Percentiles rank a stretch among this genome's conserved stretches.
Evolutionary conservation across 2,329 filamentous ascomycete species (phyloP).

Genomic region (Beauveria australis): DNA sequence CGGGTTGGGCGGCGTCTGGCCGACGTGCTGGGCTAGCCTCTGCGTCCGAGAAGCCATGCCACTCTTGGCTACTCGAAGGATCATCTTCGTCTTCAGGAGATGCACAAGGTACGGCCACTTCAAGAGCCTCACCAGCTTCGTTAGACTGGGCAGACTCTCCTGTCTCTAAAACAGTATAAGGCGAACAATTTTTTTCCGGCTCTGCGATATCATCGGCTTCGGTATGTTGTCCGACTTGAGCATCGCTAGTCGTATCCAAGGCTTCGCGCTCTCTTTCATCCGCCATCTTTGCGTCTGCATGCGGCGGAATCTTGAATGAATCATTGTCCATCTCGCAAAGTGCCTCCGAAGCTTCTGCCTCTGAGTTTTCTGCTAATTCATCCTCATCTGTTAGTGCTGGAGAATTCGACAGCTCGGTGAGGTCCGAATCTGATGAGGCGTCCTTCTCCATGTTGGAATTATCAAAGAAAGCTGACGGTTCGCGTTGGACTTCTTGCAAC

Average conservation of each 20-base stretch:
- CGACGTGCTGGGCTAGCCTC: too few species aligned
- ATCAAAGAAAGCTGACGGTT: not conserved
- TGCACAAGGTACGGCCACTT: not conserved
- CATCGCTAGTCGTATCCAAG: not conserved
- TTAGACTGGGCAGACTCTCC: not conserved
- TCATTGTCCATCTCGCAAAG: constrained; percentile 16
- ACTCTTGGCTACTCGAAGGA: not conserved
- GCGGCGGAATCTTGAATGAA: not conserved
- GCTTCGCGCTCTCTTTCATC: not conserved
- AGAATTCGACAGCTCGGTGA: constrained; percentile 1
- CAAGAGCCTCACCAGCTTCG: not conserved
- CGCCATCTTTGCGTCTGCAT: not conserved
- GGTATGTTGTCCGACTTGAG: too few species aligned
- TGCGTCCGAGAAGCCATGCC: not conserved
- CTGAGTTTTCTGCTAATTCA: not conserved
- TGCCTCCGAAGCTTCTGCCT: constrained; percentile 18
- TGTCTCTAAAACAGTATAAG: not conserved
- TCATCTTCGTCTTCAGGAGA: too few species aligned
- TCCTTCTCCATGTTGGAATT: not conserved
- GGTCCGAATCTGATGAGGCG: not conserved
- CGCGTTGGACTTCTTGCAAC: not conserved
- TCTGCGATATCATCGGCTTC: not conserved
- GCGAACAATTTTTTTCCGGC: not conserved
- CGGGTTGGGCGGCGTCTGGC: not conserved
- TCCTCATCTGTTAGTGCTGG: not conserved